Conservation (phyloP, 139 green algal species). For the Coelastrella sp. region DNA sequence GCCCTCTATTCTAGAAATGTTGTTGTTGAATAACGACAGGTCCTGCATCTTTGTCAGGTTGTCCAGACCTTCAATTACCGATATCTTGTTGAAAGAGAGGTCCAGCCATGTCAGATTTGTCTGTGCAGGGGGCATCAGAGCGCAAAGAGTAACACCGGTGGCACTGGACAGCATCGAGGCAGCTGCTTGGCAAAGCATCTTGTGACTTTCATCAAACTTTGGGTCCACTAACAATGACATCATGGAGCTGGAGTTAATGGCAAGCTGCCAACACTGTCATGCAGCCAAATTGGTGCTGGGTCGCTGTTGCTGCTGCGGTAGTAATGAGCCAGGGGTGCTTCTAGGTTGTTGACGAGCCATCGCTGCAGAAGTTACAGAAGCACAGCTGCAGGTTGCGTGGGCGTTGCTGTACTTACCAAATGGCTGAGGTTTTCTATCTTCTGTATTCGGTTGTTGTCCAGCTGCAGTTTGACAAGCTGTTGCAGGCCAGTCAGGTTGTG, state of each 20-base stretch:
- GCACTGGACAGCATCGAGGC: not conserved
- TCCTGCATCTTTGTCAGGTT: conserved; percentile 81
- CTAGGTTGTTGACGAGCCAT: not conserved
- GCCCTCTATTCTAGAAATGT: conserved; percentile 73
- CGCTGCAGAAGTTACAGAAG: not conserved
- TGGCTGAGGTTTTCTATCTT: conserved; percentile 84
- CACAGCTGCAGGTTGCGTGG: not conserved
- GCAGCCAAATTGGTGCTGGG: not conserved
- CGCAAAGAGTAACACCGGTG: not conserved
- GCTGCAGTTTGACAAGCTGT: conserved; percentile 82
- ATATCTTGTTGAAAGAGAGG: conserved; percentile 91
- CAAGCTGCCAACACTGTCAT: too few relatives aligned
- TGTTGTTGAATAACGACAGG: conserved; percentile 89
- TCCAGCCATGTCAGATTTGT: conserved; percentile 83
- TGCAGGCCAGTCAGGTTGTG: conserved; percentile 78
- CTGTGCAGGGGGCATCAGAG: conserved; percentile 45
- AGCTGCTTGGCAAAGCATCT: not conserved
- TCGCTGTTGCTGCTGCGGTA: not conserved
- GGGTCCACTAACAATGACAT: too few relatives aligned
- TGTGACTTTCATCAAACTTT: not conserved
- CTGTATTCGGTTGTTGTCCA: conserved; percentile 89
- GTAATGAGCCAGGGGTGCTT: not conserved
- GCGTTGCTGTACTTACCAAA: conserved; percentile 56
- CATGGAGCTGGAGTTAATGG: too few relatives aligned
- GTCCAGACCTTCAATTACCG: conserved; percentile 81